phyloP scores from a whole-genome alignment of 805 yeast species.

The Nakazawaea siamensis region DNA sequence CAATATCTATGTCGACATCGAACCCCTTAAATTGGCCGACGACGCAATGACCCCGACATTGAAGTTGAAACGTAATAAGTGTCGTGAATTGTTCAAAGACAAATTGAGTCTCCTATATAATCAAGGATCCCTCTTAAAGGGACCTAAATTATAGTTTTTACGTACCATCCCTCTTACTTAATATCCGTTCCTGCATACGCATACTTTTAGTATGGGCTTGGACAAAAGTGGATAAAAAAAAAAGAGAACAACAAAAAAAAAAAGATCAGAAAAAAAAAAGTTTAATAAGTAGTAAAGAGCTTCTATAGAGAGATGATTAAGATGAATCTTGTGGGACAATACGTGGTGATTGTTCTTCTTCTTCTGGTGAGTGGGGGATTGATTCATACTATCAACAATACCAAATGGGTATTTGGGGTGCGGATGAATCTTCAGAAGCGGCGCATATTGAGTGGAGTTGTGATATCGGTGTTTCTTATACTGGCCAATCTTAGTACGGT shows the following conservation, averaged over 20 bases:
- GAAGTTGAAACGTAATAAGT: conserved; percentile 28
- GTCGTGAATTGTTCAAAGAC: conserved; percentile 6
- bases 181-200: too few species aligned
- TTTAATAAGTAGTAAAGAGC: too few species aligned
- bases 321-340: too few species aligned
- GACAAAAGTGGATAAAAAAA: too few species aligned
- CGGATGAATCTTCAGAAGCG: conserved; percentile 2
- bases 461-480: conserved; percentile 2
- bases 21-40: conserved; percentile 52
- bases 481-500: conserved; percentile 4
- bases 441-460: background rate
- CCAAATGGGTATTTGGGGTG: conserved; percentile 1
- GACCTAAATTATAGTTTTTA: background rate
- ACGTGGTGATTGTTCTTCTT: too few species aligned
- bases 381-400: conserved; percentile 1
- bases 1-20: conserved; percentile 42
- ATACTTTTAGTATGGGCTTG: too few species aligned
- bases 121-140: conserved; percentile 9
- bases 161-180: background rate
- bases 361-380: too few species aligned
- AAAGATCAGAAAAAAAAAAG: too few species aligned
- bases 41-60: conserved; percentile 63
- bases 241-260: too few species aligned
- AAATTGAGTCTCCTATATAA: conserved; percentile 7
- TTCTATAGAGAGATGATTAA: too few species aligned